Base-by-base conservation (phyloP, 805 yeast genomes). In the Wickerhamomyces kurtzmanii region DNA sequence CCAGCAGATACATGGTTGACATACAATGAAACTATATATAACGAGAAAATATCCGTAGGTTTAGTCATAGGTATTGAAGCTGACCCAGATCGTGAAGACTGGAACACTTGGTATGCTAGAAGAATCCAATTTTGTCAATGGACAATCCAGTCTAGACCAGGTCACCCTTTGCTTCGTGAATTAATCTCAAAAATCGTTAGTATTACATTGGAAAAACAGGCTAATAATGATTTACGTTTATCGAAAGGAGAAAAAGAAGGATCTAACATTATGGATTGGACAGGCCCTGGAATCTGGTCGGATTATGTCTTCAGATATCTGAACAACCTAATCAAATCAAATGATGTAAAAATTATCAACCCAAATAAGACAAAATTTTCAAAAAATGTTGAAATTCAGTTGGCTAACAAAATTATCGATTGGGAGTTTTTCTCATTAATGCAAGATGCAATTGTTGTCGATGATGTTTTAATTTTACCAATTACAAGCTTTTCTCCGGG, bases 261-360 rank as follows among this genome's bases (percentile, higher is more conserved):
- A 5, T 75, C 75, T 13, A 86, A 79, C 46, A 70, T 85, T 29
- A 83, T 85, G 93, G 70, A 79, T 45, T 84, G 95, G 95, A 84
- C 97, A 0, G 98, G 98, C 0, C 95, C 97, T 0, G 97, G 94
- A 1, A 72, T 85, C 14, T 91, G 87, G 74, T 89, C 98, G 0
- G 97, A 91, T 49, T 57, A 71, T 8, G 64, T 91, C 14, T 85
- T 91, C 52, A 73, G 68, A 25, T 86, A 89, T 51, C 62, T 89
- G 40, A 80, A 80, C 51, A 78, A 75, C 43, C 71, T 71, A 31
- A 47, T 63, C 15, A 36, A 37, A 6, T 29, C 26, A n/a, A 14
- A 30, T 6, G 23, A 26, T 8, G 24, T 27, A 6, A 14, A 25
- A 5, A 6, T 33, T 3, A 26, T 30, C 8, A 25, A 40, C n/a